phyloP scores from a whole-genome alignment of 2,329 filamentous ascomycete species.

The Cercospora sp. region DNA sequence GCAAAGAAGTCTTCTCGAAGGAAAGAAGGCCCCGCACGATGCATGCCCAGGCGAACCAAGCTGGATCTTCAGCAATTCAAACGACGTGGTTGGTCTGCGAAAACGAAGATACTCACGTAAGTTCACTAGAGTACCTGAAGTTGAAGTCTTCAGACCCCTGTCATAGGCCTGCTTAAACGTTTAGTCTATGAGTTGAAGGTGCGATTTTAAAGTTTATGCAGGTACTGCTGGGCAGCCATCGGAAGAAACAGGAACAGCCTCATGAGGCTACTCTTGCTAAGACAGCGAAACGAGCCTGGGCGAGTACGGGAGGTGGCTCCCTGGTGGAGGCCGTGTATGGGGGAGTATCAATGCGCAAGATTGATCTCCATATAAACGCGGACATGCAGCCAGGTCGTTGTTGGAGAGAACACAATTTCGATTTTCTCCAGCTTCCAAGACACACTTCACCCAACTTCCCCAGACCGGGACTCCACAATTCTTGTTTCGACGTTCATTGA shows the following conservation, averaged over 20 bases:
- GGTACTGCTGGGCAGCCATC: conserved; percentile 4
- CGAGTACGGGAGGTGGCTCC: not conserved
- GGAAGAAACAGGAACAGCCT: conserved; percentile 16
- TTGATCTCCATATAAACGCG: not conserved
- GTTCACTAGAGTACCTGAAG: not conserved
- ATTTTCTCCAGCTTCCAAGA: conserved; percentile 10
- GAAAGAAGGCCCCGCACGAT: not conserved
- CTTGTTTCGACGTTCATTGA: not conserved
- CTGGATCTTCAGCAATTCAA: not conserved
- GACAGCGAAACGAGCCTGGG: conserved; percentile 2
- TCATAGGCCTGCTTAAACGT: not conserved
- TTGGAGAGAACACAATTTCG: not conserved
- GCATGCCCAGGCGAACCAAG: not conserved
- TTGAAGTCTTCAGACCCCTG: not conserved
- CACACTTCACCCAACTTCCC: not conserved
- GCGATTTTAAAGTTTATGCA: conserved; percentile 14
- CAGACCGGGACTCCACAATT: conserved; percentile 3
- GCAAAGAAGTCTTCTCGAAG: conserved; percentile 3
- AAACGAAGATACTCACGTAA: not conserved
- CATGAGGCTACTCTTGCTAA: conserved; percentile 9
- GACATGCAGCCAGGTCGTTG: conserved; percentile 2
- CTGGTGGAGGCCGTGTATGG: not conserved
- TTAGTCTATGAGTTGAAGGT: conserved; percentile 11
- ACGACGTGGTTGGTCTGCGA: not conserved
- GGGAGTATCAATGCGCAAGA: not conserved